Base-by-base conservation (phyloP, 208 protist genomes). In the Crithidia acanthocephali region DNA sequence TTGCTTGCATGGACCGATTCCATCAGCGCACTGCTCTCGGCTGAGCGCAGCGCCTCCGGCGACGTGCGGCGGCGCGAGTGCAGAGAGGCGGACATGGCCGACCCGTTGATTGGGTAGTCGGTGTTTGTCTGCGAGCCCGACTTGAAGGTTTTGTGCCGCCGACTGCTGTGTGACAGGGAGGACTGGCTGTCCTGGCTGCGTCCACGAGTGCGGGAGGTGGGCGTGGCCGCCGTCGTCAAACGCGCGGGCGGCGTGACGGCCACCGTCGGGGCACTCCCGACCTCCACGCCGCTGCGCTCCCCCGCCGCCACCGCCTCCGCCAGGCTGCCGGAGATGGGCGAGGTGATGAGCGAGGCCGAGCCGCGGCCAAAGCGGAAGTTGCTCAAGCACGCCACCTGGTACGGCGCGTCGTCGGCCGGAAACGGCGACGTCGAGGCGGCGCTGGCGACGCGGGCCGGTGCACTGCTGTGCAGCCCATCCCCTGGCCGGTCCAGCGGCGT, bases 11-110 rank as follows among this genome's bases (percentile, higher is more conserved):
- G 30, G 2, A 32, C 50, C 0, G 22, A 28, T 30, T 70, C 44
- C 9, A 59, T 45, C 44, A 66, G 28, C 22, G 63, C n/a, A 22
- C 56, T 66, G 51, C 56, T 70, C 15, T 69, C 51, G 2, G 2
- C 23, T 27, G 65, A 59, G 27, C 48, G 40, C 25, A 60, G 27
- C 55, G 65, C 51, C n/a, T 72, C 72, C 4, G 33, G 58, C 25
- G 65, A 78, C 47, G 42, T 67, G 23, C 37, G 59, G 9, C 65
- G 66, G 16, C 65, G 65, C 56, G 59, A 50, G 28, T 52, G 51
- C 16, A n/a, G 35, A 25, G 42, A 53, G 6, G 57, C 16, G 16
- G 50, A 40, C 18, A 2, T 28, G 13, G 40, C 33, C 3, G 40
- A 37, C 10, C 25, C 30, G 27, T 20, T 32, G 3, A 37, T 13